A percentile compares a stretch with the other conserved stretches of the same genome.
Conservation (phyloP, 768 basidiomycete species). For the Phanerochaete carnosa region DNA sequence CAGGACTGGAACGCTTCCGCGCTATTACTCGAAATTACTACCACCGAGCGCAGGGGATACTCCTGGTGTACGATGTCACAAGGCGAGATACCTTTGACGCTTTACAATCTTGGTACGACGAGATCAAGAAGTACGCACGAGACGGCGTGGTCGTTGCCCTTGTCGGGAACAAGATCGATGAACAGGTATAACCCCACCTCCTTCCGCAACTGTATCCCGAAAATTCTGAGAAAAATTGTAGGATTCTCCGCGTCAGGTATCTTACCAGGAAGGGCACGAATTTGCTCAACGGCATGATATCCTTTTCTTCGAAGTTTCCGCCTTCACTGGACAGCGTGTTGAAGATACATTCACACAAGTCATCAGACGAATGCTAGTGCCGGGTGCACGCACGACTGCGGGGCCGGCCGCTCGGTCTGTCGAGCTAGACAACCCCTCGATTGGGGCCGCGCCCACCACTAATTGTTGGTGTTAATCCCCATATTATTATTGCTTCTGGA, state of each 20-base stretch:
- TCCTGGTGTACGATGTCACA: slow-evolving; percentile 91
- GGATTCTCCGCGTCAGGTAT: slow-evolving; percentile 89
- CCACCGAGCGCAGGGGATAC: slow-evolving; percentile 80
- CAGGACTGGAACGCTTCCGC: slow-evolving; percentile 87
- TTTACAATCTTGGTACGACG: slow-evolving; percentile 86
- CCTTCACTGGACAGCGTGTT: slow-evolving; percentile 86
- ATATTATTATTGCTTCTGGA: no score
- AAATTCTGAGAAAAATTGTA: slow-evolving; percentile 25
- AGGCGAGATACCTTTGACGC: slow-evolving; percentile 91
- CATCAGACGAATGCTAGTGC: no score
- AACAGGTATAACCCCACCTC: slow-evolving; percentile 28
- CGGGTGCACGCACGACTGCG: no score
- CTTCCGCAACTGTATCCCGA: not conserved
- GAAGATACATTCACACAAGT: slow-evolving; percentile 73
- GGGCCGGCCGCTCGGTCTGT: no score
- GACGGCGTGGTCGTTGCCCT: slow-evolving; percentile 87
- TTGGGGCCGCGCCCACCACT: no score
- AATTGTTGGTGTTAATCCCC: no score
- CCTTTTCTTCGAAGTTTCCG: slow-evolving; percentile 88
- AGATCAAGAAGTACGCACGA: slow-evolving; percentile 90
- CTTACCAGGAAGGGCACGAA: slow-evolving; percentile 68
- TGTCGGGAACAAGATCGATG: slow-evolving; percentile 94
- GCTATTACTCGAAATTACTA: slow-evolving; percentile 97
- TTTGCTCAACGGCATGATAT: slow-evolving; percentile 82
- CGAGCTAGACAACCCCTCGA: no score